These are phyloP conservation scores for Aspergillus fumigatus DNA, from an alignment of 2,329 filamentous ascomycete species.

Conservation along the genomic window DNA sequence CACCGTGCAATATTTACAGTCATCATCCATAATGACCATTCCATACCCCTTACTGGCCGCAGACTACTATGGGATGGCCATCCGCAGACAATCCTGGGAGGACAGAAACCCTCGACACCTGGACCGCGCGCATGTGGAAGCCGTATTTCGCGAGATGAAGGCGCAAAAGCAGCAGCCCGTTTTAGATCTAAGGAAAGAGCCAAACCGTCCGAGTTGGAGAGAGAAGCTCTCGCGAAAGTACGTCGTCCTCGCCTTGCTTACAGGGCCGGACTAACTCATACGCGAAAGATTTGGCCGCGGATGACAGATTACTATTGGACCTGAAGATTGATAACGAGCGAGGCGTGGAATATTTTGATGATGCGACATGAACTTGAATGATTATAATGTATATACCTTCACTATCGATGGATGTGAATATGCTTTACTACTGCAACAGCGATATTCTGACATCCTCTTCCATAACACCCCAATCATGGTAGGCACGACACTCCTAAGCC, in stretches of 20 bases:
- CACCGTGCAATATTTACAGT: neutral
- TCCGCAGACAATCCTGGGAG: neutral
- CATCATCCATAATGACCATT: neutral
- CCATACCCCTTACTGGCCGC: neutral
- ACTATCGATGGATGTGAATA: neutral
- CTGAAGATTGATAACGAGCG: neutral
- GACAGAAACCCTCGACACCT: neutral
- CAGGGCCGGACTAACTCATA: neutral
- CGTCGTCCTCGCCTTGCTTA: neutral
- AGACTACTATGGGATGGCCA: neutral
- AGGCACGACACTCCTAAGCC: no score
- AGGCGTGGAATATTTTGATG: neutral
- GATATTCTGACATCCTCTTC: no score
- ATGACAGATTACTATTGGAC: neutral
- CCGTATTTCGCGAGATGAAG: neutral
- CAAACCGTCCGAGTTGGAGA: neutral
- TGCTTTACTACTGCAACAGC: no score
- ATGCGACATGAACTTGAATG: neutral
- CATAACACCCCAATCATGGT: no score
- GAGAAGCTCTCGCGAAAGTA: neutral
- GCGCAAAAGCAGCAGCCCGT: neutral
- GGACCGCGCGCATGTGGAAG: neutral
- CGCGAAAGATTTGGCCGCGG: neutral
- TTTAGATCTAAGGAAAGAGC: neutral
- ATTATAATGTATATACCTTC: neutral